Evolutionary conservation across 116 monocot genomes (phyloP).

Genomic region (Trichopus zeylanicus): DNA sequence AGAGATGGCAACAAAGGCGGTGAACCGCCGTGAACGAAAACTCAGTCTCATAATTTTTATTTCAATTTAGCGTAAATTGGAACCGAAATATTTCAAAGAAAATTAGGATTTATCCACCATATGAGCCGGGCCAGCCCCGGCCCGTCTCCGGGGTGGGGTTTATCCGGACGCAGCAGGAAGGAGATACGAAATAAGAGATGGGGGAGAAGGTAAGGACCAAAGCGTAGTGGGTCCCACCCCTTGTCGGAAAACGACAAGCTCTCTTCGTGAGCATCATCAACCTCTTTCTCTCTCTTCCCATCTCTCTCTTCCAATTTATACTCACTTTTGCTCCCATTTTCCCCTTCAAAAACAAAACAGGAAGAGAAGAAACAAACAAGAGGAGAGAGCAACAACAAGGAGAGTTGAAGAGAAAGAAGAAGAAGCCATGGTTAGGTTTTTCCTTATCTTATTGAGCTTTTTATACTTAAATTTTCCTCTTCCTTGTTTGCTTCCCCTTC

Average conservation of each 20-base stretch:
- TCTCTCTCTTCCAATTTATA: slow-evolving; percentile 13
- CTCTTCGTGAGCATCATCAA: slow-evolving; percentile 14
- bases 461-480: too few relatives aligned
- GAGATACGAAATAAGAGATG: slow-evolving; percentile 2
- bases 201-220: slow-evolving; percentile 15
- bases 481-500: neutral
- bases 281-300: slow-evolving; percentile 19
- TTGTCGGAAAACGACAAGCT: slow-evolving; percentile 44
- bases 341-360: slow-evolving; percentile 5
- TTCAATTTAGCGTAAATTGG: too few relatives aligned
- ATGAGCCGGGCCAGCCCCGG: too few relatives aligned
- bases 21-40: too few relatives aligned
- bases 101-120: too few relatives aligned
- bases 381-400: slow-evolving; percentile 8
- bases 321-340: neutral
- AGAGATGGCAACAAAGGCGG: too few relatives aligned
- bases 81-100: too few relatives aligned
- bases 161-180: neutral
- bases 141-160: neutral
- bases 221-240: slow-evolving; percentile 28
- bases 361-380: slow-evolving; percentile 7
- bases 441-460: neutral
- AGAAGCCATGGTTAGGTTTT: too few relatives aligned
- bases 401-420: slow-evolving; percentile 7
- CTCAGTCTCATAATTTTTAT: too few relatives aligned